Conservation (phyloP, 352 stramenopile genomes). For the Globisporangium solare region DNA sequence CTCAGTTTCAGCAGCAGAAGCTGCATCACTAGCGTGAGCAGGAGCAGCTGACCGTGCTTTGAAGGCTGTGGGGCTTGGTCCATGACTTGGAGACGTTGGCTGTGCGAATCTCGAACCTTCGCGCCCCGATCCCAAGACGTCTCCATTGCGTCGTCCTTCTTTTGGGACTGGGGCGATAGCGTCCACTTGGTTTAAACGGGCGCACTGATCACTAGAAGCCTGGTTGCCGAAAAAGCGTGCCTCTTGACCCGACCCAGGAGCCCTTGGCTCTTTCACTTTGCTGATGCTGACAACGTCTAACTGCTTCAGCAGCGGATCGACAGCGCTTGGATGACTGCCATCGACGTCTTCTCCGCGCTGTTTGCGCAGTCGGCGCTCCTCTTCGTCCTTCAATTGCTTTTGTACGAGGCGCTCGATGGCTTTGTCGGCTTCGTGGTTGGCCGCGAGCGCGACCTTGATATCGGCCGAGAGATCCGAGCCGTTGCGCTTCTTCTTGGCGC, state of each 20-base stretch:
- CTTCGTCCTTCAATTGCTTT: constrained; percentile 29
- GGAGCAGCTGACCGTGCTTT: neutral
- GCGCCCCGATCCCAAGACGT: constrained; percentile 1
- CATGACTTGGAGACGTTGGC: neutral
- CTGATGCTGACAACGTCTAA: constrained; percentile 4
- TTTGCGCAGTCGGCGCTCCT: constrained; percentile 17
- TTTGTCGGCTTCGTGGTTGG: constrained; percentile 53
- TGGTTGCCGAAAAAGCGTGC: constrained; percentile 1
- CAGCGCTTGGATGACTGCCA: neutral
- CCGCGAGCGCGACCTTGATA: constrained; percentile 38
- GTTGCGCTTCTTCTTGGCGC: constrained; percentile 17
- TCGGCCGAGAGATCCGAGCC: constrained; percentile 31
- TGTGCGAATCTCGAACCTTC: neutral
- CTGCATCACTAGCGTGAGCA: neutral
- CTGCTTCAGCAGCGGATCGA: neutral
- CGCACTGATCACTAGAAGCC: neutral
- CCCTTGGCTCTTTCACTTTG: constrained; percentile 1
- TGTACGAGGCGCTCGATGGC: constrained; percentile 56
- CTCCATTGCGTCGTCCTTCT: constrained; percentile 3
- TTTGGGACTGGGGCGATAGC: constrained; percentile 2
- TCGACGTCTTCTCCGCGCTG: constrained; percentile 11
- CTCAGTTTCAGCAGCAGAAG: neutral
- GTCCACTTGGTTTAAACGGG: constrained; percentile 4
- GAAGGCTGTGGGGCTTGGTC: neutral
- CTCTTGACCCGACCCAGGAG: constrained; percentile 1